Evolutionary conservation across 1,284 basidiomycete genomes (phyloP), one percentile per base, ranked within the genome.

Genomic region (Sanghuangporus baumii): DNA sequence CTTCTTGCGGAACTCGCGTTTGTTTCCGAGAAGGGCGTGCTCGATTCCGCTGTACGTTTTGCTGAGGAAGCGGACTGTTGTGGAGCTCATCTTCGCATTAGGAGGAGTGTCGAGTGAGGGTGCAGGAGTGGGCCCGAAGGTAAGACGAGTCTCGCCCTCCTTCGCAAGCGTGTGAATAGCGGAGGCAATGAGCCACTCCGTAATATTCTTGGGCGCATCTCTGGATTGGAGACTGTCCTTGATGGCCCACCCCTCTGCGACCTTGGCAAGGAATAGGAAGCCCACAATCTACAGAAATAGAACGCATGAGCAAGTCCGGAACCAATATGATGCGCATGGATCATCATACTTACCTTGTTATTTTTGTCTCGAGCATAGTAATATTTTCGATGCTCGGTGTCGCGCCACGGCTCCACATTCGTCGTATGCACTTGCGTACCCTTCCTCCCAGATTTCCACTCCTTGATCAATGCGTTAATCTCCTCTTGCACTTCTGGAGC

Each of bases 341-440:
- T 47, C n/a, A 66, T 36, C 31, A 37, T 47, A 82, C n/a, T n/a
- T n/a, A n/a, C 77, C 70, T 75, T 73, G 34, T 73, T 74, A 7
- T 77, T 69, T 64, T 72, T 73, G 64, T 82, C 77, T 26, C 75
- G 72, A 1, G 80, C 81, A 65, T 81, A 76, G 70, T 79, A 84
- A 74, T 85, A 86, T 67, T 73, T 73, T 41, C 83, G 71, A 68
- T 86, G 84, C 65, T 74, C 69, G 66, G 74, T 71, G 69, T 86
- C 84, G 59, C 75, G 75, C 74, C 81, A 84, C 18, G 82, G 83
- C 40, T 77, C 71, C 37, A 85, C 75, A 56, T 80, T 77, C 60
- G 83, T 84, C 64, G 82, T 71, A 69, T 84, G 81, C 50, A 84
- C 78, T 71, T 85, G 83, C 54, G 77, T 79, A 18, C 83, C 83